Percentiles rank a stretch among this genome's conserved stretches.
phyloP scores from a whole-genome alignment of 2,329 filamentous ascomycete genomes.

The Penicillium rolfsii region DNA sequence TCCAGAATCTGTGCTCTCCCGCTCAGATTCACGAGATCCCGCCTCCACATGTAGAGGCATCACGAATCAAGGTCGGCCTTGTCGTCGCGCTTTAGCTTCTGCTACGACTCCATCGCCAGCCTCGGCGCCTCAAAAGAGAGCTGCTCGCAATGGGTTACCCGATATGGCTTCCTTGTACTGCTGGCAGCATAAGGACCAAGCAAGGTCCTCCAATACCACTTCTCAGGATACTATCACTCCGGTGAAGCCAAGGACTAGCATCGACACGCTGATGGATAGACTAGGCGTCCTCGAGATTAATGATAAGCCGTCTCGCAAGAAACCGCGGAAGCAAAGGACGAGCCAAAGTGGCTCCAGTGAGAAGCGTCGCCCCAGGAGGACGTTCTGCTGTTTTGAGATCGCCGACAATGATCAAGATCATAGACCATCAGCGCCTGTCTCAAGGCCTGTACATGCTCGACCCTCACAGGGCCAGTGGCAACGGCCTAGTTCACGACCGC shows the following conservation, averaged over 20 bases:
- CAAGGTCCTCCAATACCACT: conserved; percentile 37
- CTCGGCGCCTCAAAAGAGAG: conserved; percentile 31
- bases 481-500: conserved; percentile 12
- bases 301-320: conserved; percentile 19
- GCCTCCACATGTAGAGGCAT: conserved; percentile 85
- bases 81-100: conserved; percentile 70
- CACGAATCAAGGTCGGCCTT: conserved; percentile 79
- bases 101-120: conserved; percentile 37
- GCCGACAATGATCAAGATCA: conserved; percentile 33
- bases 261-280: conserved; percentile 83
- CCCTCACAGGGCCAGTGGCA: conserved; percentile 8
- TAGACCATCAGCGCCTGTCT: conserved; percentile 28
- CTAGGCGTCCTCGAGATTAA: conserved; percentile 74
- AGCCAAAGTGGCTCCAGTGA: conserved; percentile 16
- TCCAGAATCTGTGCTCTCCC: conserved; percentile 76
- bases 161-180: conserved; percentile 66
- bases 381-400: conserved; percentile 41
- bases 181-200: conserved; percentile 95
- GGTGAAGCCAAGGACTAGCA: conserved; percentile 70
- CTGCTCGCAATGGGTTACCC: conserved; percentile 28
- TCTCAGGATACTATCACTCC: conserved; percentile 36
- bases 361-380: conserved; percentile 28
- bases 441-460: conserved; percentile 18
- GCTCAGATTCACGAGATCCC: conserved; percentile 83
- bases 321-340: conserved; percentile 8